Conservation (phyloP, 257 asterid genomes). For the Ligustrum vulgare region DNA sequence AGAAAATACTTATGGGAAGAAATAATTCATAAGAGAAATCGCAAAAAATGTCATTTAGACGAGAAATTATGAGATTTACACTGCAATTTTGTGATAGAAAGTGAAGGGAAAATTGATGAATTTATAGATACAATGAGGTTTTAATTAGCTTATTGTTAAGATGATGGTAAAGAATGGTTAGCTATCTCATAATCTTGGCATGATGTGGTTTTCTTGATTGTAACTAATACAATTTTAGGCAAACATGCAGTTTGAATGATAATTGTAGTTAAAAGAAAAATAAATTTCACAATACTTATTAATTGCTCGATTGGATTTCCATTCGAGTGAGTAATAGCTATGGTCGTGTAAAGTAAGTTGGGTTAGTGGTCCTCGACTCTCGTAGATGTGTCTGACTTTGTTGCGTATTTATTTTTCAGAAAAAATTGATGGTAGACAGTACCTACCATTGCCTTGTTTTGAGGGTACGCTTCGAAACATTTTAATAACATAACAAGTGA, state of each 20-base stretch:
- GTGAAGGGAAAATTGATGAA: background rate
- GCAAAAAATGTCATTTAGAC: background rate
- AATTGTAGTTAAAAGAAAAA: background rate
- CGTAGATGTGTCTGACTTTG: background rate
- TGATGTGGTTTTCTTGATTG: background rate
- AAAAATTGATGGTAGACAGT: background rate
- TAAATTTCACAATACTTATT: background rate
- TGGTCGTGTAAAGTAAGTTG: background rate
- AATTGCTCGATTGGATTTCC: no score
- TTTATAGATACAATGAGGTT: conserved; percentile 17
- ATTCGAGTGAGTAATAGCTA: no score
- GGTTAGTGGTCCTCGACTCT: background rate
- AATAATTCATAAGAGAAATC: background rate
- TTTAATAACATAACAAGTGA: no score
- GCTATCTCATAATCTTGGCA: conserved; percentile 38
- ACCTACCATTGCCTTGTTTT: no score
- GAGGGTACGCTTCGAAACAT: no score
- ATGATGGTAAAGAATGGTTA: conserved; percentile 20
- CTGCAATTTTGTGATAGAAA: background rate
- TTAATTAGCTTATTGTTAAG: conserved; percentile 12
- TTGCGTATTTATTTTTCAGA: no score
- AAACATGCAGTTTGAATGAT: background rate
- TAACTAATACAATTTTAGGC: background rate
- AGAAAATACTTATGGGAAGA: background rate
- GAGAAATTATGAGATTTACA: background rate